Conservation (phyloP, 345 rosid genomes). For the Anacardium occidentale region DNA sequence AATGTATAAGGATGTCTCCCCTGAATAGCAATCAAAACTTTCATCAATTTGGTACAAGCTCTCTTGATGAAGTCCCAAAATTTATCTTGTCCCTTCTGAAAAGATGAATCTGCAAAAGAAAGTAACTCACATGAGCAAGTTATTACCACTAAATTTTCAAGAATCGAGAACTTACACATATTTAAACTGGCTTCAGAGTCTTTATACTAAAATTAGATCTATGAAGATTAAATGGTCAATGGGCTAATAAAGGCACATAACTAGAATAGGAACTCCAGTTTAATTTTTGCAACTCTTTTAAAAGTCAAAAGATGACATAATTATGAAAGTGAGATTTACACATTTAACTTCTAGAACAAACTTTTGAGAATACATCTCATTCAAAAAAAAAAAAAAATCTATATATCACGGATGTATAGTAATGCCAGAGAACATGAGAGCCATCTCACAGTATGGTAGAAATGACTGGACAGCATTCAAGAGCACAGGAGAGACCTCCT, state of each 20-base stretch:
- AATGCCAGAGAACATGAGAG: conserved; percentile 13
- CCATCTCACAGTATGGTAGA: conserved; percentile 84
- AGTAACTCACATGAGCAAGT: conserved; percentile 10
- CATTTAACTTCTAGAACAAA: neutral
- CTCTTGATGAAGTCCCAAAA: conserved; percentile 78
- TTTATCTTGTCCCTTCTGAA: conserved; percentile 60
- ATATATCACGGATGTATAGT: neutral
- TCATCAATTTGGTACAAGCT: conserved; percentile 88
- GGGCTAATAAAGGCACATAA: neutral
- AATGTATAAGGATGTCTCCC: conserved; percentile 92
- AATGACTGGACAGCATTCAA: conserved; percentile 76
- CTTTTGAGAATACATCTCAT: neutral
- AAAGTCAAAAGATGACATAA: neutral
- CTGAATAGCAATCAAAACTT: conserved; percentile 80
- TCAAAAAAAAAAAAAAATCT: neutral
- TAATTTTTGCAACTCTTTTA: neutral
- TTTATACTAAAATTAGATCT: neutral
- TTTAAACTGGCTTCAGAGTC: neutral
- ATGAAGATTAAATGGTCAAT: neutral
- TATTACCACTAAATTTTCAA: neutral
- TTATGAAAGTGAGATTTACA: neutral
- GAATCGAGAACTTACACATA: neutral
- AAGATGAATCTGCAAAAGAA: conserved; percentile 64
- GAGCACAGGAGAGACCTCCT: conserved; percentile 83
- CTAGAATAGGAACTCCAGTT: neutral